phyloP scores from a whole-genome alignment of 257 asterid genomes.

The Gynochthodes officinalis region DNA sequence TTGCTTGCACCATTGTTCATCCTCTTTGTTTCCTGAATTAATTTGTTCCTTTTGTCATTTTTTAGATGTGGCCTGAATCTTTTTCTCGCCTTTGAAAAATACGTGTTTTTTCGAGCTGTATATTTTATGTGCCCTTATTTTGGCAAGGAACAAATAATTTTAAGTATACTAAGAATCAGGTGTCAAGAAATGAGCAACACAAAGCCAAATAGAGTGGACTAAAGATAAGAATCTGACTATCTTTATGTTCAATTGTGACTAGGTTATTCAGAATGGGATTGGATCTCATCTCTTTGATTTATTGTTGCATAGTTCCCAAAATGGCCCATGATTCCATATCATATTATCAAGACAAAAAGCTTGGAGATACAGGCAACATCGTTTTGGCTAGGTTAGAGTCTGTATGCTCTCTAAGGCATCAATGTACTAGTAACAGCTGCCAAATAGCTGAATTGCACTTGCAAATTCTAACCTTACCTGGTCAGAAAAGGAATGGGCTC shows the following conservation, averaged over 20 bases:
- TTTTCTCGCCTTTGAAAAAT: not conserved
- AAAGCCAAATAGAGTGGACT: not conserved
- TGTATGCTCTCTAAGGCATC: not conserved
- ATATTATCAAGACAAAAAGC: not conserved
- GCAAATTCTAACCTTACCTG: not conserved
- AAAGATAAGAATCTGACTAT: not conserved
- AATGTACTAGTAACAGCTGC: not conserved
- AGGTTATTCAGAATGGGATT: not conserved
- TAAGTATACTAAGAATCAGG: not conserved
- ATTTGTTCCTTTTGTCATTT: not conserved
- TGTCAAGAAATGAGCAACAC: not conserved
- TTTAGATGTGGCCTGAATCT: not conserved
- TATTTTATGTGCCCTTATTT: not conserved
- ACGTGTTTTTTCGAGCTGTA: no score
- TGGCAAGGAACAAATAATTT: not conserved
- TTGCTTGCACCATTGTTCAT: conserved; percentile 10
- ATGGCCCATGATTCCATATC: not conserved
- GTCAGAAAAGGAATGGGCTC: not conserved
- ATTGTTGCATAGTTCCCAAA: not conserved
- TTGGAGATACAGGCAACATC: not conserved
- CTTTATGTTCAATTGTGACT: not conserved
- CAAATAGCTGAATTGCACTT: not conserved
- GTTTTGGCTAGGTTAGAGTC: not conserved
- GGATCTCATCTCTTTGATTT: not conserved
- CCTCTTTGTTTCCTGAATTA: conserved; percentile 11